These are phyloP conservation scores for Tricholoma saponaceum DNA, from an alignment of 768 basidiomycete species.

Conservation along the genomic window DNA sequence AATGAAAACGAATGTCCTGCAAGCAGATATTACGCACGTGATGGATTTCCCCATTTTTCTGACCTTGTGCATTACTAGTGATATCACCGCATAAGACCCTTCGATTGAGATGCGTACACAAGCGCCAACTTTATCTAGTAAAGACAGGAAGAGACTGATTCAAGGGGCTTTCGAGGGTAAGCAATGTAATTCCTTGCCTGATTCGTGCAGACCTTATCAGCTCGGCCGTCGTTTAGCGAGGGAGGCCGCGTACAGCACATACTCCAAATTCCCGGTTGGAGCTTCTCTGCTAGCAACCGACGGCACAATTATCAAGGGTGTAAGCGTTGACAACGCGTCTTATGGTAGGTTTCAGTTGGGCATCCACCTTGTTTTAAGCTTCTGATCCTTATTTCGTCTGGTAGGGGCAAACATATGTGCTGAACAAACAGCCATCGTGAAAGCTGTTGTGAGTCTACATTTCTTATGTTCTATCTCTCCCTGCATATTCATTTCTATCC, in stretches of 20 bases:
- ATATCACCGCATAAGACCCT: background rate
- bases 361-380: background rate
- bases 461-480: background rate
- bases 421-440: conserved; percentile 90
- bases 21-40: background rate
- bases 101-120: background rate
- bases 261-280: conserved; percentile 92
- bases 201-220: background rate
- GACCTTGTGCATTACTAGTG: background rate
- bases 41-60: background rate
- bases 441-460: conserved; percentile 71
- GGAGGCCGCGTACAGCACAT: conserved; percentile 71
- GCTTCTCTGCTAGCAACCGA: conserved; percentile 73
- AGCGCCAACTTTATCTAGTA: background rate
- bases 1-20: background rate
- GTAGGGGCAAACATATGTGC: conserved; percentile 90
- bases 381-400: background rate
- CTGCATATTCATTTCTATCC: background rate
- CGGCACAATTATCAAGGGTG: conserved; percentile 75
- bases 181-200: background rate
- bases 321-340: conserved; percentile 92
- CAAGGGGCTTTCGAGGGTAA: background rate
- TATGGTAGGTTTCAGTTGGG: conserved; percentile 52
- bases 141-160: background rate
- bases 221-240: conserved; percentile 41